Percentiles rank a stretch among this genome's conserved stretches.
These are phyloP conservation scores for Dentipellis sp. DNA, from an alignment of 768 basidiomycete genomes.

Conservation along the genomic window DNA sequence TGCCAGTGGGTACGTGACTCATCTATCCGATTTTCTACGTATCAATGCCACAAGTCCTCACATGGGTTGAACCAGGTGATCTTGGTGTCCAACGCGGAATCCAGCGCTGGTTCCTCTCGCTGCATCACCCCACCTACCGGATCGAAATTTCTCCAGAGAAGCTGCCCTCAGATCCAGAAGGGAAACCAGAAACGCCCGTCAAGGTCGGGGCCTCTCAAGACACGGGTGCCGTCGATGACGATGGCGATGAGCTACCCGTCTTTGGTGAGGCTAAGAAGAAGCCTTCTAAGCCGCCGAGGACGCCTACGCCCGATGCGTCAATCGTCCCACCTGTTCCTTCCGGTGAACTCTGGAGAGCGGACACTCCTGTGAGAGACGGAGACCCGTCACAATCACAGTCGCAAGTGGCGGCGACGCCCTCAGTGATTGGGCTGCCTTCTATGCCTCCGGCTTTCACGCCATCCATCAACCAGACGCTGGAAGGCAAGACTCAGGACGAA, in stretches of 20 bases:
- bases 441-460: conserved; percentile 59
- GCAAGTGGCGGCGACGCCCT: not conserved
- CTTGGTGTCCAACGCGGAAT: conserved; percentile 76
- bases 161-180: conserved; percentile 19
- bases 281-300: not conserved
- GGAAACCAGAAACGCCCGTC: conserved; percentile 4
- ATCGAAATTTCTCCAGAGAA: conserved; percentile 46
- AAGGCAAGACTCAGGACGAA: conserved; percentile 22
- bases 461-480: conserved; percentile 49
- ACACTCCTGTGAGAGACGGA: not conserved
- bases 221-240: not conserved
- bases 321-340: not conserved
- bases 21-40: too few species aligned
- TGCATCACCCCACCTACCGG: conserved; percentile 42
- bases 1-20: conserved; percentile 40
- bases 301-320: not conserved
- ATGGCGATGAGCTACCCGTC: not conserved
- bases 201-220: too few species aligned
- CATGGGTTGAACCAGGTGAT: conserved; percentile 41
- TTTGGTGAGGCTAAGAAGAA: not conserved
- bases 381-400: not conserved
- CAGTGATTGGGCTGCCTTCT: conserved; percentile 21
- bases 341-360: not conserved
- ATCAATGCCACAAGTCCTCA: not conserved
- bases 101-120: conserved; percentile 56